Percentiles rank a stretch among this genome's conserved stretches.
Evolutionary conservation across 208 protist species (phyloP).

Genomic region (Phytomonas francai): DNA sequence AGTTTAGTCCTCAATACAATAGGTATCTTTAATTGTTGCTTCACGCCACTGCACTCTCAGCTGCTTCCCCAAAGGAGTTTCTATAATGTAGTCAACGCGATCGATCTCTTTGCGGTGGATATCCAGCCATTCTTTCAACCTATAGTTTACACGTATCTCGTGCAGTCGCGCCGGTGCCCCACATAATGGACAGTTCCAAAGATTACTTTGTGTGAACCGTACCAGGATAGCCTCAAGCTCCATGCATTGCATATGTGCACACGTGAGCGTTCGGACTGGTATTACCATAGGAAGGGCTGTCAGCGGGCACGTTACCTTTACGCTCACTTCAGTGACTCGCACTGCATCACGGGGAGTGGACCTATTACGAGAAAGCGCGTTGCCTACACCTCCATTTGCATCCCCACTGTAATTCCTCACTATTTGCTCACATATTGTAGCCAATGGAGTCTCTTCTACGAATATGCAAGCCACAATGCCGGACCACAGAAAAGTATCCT

Average conservation of each 20-base stretch:
- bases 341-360: conserved; percentile 17
- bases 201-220: conserved; percentile 50
- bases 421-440: conserved; percentile 27
- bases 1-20: neutral
- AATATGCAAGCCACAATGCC: conserved; percentile 64
- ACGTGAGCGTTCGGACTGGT: conserved; percentile 48
- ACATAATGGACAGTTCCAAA: conserved; percentile 86
- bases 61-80: conserved; percentile 16
- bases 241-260: conserved; percentile 81
- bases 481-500: conserved; percentile 54
- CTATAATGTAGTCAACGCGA: conserved; percentile 57
- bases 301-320: conserved; percentile 57
- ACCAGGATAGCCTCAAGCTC: conserved; percentile 54
- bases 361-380: neutral
- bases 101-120: conserved; percentile 17
- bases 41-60: conserved; percentile 8
- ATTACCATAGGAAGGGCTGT: conserved; percentile 45
- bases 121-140: conserved; percentile 63
- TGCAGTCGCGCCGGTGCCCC: conserved; percentile 38
- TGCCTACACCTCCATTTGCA: conserved; percentile 2
- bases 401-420: conserved; percentile 25
- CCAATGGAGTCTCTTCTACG: conserved; percentile 37
- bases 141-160: conserved; percentile 64
- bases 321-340: conserved; percentile 38
- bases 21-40: neutral